Conservation (phyloP, 345 rosid species). For the Excoecaria agallocha region DNA sequence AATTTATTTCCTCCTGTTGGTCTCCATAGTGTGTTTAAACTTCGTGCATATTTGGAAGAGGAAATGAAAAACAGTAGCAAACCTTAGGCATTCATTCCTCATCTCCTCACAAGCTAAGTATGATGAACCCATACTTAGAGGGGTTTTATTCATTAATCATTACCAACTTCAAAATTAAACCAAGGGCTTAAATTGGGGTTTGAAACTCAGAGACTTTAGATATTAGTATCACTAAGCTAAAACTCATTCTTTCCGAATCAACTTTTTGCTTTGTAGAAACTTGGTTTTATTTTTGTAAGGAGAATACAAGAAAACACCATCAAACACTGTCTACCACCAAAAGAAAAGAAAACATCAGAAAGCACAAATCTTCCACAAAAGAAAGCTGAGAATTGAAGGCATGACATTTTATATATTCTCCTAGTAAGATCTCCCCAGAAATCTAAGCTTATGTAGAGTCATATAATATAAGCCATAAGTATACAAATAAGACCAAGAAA, state of each 20-base stretch:
- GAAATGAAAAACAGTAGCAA: too few species aligned
- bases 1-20: too few species aligned
- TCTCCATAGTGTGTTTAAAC: background rate
- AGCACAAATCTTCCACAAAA: constrained; percentile 3
- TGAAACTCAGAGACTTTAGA: too few species aligned
- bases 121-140: background rate
- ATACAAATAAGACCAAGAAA: constrained; percentile 15
- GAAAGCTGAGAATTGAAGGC: background rate
- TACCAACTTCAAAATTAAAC: too few species aligned
- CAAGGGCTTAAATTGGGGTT: too few species aligned
- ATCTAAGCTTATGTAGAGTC: constrained; percentile 16
- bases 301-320: background rate
- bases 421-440: constrained; percentile 25
- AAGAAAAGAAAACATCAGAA: background rate
- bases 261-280: background rate
- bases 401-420: background rate
- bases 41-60: too few species aligned
- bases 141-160: background rate
- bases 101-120: background rate
- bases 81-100: background rate
- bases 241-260: background rate
- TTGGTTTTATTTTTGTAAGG: background rate
- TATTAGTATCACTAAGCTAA: too few species aligned
- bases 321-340: background rate
- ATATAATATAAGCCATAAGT: constrained; percentile 11